phyloP scores from a whole-genome alignment of 2,329 filamentous ascomycete species.

The Stemphylium beticola region DNA sequence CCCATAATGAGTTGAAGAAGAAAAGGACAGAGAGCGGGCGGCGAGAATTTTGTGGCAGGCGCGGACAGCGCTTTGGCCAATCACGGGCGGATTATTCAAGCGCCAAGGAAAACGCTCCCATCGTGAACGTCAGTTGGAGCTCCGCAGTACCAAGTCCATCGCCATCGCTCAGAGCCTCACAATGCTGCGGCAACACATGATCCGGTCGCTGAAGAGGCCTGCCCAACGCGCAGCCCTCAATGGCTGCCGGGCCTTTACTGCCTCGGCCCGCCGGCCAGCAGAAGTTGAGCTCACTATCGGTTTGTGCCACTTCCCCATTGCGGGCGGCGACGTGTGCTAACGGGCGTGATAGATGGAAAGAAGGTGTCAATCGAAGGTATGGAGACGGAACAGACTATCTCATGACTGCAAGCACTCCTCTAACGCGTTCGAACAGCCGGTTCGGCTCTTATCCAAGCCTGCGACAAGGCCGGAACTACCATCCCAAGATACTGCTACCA shows the following conservation, averaged over 20 bases:
- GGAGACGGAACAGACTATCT: conserved; percentile 10
- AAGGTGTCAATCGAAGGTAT: conserved; percentile 97
- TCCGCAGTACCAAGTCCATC: conserved; percentile 33
- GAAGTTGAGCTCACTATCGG: conserved; percentile 98
- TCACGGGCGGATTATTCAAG: conserved; percentile 34
- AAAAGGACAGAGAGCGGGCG: conserved; percentile 30
- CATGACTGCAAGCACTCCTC: conserved; percentile 25
- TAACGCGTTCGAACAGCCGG: conserved; percentile 68
- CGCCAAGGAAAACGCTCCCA: conserved; percentile 25
- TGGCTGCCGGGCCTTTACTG: conserved; percentile 80
- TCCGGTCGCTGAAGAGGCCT: conserved; percentile 66
- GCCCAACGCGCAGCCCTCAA: conserved; percentile 59
- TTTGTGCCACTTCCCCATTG: conserved; percentile 56
- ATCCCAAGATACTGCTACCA: conserved; percentile 99
- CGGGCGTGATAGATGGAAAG: conserved; percentile 77
- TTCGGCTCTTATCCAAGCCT: conserved; percentile 96
- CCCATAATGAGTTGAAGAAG: conserved; percentile 63
- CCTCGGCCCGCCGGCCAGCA: conserved; percentile 76
- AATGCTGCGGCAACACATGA: conserved; percentile 70
- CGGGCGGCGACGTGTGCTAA: conserved; percentile 41
- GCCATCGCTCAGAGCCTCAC: conserved; percentile 45
- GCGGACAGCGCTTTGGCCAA: conserved; percentile 36
- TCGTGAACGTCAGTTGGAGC: conserved; percentile 34
- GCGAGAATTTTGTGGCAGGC: conserved; percentile 36
- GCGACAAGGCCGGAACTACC: conserved; percentile 93